Evolutionary conservation across 331 rosid genomes (phyloP).

Genomic region (Dryas integrifolia): DNA sequence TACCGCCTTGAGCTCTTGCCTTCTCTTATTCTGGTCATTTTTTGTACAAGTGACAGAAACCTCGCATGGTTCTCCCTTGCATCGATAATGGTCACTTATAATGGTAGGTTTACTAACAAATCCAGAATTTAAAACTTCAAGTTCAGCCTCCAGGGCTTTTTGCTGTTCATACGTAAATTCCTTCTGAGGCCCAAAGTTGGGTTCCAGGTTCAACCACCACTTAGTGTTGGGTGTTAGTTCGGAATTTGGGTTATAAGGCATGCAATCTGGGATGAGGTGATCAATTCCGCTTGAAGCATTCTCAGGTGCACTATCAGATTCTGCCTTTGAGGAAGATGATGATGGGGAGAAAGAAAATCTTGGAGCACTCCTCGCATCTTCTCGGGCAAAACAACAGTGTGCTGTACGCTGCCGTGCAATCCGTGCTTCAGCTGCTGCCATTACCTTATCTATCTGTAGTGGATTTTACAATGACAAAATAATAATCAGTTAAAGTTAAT

Average conservation of each 20-base stretch:
- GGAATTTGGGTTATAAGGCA: constrained; percentile 25
- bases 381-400: constrained; percentile 24
- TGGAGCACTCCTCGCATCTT: constrained; percentile 31
- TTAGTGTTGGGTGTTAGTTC: constrained; percentile 28
- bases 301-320: constrained; percentile 34
- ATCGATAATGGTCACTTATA: constrained; percentile 28
- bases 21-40: constrained; percentile 20
- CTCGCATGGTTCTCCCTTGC: constrained; percentile 17
- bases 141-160: constrained; percentile 36
- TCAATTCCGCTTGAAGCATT: constrained; percentile 27
- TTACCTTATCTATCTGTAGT: constrained; percentile 14
- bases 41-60: constrained; percentile 35
- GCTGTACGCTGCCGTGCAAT: constrained; percentile 25
- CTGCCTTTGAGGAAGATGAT: constrained; percentile 39
- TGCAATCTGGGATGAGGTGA: constrained; percentile 21
- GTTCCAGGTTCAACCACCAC: constrained; percentile 43
- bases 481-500: not conserved
- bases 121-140: constrained; percentile 33
- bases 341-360: constrained; percentile 31
- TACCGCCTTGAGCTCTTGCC: constrained; percentile 42
- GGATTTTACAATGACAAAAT: not conserved
- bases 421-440: constrained; percentile 36
- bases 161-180: constrained; percentile 38
- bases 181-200: constrained; percentile 30
- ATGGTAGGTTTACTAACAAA: constrained; percentile 31